These are phyloP conservation scores for Marasmius oreades DNA, from an alignment of 1,284 basidiomycete species.

Conservation along the genomic window DNA sequence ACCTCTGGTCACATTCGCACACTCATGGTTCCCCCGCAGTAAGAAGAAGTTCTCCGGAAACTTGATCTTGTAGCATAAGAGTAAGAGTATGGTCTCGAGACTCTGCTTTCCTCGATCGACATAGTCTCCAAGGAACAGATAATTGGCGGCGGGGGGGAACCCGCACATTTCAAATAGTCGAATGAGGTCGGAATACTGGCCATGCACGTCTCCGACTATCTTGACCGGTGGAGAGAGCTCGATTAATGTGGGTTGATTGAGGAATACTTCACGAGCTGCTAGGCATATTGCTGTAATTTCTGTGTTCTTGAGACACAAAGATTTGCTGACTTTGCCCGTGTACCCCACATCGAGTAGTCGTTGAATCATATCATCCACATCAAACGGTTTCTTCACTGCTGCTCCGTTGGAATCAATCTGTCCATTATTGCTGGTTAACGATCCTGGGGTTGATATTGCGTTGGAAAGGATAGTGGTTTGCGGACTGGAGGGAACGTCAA, in stretches of 20 bases:
- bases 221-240: slow-evolving; percentile 98
- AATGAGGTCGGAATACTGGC: slow-evolving; percentile 98
- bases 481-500: slow-evolving; percentile 65
- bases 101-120: slow-evolving; percentile 99
- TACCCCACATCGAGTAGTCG: slow-evolving; percentile 96
- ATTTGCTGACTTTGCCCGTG: slow-evolving; percentile 96
- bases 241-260: slow-evolving; percentile 95
- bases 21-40: slow-evolving; percentile 97
- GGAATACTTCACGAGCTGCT: slow-evolving; percentile 96
- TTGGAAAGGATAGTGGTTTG: slow-evolving; percentile 69
- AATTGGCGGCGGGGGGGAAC: slow-evolving; percentile 96
- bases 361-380: slow-evolving; percentile 99
- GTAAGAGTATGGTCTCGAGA: slow-evolving; percentile 94
- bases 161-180: slow-evolving; percentile 99
- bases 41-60: slow-evolving; percentile 99
- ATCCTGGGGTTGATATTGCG: slow-evolving; percentile 43
- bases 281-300: slow-evolving; percentile 96
- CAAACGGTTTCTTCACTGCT: slow-evolving; percentile 64
- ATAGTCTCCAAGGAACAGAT: slow-evolving; percentile 98
- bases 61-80: slow-evolving; percentile 99
- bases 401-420: slow-evolving; percentile 43
- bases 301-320: slow-evolving; percentile 92
- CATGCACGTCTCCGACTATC: slow-evolving; percentile 99
- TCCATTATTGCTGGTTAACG: slow-evolving; percentile 42
- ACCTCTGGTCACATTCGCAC: slow-evolving; percentile 98